Percentiles rank a stretch among this genome's conserved stretches.
Conservation (phyloP, 1,284 basidiomycete species). For the Schizopora paradoxa region DNA sequence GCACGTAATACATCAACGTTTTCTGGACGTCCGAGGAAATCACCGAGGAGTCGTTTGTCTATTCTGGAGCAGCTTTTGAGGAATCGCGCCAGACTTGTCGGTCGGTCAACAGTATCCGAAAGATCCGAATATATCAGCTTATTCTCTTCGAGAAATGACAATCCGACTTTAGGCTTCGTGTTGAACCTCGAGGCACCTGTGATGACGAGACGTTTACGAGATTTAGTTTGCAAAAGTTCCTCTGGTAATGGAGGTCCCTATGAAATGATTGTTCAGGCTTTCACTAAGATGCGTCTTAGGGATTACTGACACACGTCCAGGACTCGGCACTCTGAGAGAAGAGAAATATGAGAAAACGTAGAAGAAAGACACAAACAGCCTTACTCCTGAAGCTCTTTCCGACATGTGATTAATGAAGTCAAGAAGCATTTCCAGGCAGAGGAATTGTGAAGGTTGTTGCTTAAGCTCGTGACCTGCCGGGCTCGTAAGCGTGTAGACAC, state of each 20-base stretch:
- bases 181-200: slow-evolving; percentile 89
- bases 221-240: slow-evolving; percentile 68
- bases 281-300: neutral
- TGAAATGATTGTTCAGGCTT: slow-evolving; percentile 8
- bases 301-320: slow-evolving; percentile 17
- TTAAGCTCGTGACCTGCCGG: slow-evolving; percentile 62
- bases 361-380: slow-evolving; percentile 26
- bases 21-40: slow-evolving; percentile 89
- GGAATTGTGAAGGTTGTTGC: slow-evolving; percentile 75
- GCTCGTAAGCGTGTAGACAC: slow-evolving; percentile 66
- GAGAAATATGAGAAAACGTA: neutral
- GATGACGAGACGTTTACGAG: slow-evolving; percentile 82
- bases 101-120: slow-evolving; percentile 49
- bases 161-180: slow-evolving; percentile 88
- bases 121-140: slow-evolving; percentile 73
- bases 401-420: slow-evolving; percentile 88
- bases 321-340: slow-evolving; percentile 7
- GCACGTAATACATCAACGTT: slow-evolving; percentile 82
- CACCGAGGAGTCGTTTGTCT: slow-evolving; percentile 93
- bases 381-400: slow-evolving; percentile 64
- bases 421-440: slow-evolving; percentile 87
- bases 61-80: slow-evolving; percentile 82
- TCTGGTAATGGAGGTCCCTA: slow-evolving; percentile 53
- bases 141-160: slow-evolving; percentile 89
- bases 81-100: slow-evolving; percentile 73